Conservation (phyloP, 371 early-diverging fungal species). For the Rhizopus sp. region DNA sequence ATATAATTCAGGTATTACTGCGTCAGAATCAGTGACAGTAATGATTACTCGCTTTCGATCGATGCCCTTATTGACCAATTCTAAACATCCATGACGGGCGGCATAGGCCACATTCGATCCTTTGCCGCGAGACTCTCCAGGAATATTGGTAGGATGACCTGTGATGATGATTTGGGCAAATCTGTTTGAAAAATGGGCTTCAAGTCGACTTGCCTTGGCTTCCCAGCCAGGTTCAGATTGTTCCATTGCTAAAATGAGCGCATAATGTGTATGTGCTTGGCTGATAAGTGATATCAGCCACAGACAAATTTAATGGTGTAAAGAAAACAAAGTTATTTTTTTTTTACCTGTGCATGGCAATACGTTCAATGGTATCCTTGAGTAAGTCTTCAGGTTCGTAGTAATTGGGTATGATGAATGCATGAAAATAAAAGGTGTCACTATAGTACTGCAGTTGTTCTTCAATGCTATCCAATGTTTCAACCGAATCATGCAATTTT, state of each 20-base stretch:
- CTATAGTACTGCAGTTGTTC: conserved; percentile 4
- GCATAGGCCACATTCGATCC: conserved; percentile 77
- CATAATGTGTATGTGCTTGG: conserved; percentile 45
- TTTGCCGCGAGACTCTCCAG: conserved; percentile 79
- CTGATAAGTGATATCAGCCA: conserved; percentile 12
- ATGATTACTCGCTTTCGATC: conserved; percentile 61
- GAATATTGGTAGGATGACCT: conserved; percentile 68
- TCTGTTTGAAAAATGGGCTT: conserved; percentile 48
- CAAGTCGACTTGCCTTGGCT: conserved; percentile 59
- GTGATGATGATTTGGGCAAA: conserved; percentile 60
- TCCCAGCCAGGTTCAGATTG: conserved; percentile 60
- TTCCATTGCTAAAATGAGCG: conserved; percentile 80
- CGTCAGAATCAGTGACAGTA: conserved; percentile 58
- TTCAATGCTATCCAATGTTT: conserved; percentile 6
- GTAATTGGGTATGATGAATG: conserved; percentile 69
- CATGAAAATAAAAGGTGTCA: conserved; percentile 27
- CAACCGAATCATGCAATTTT: not conserved
- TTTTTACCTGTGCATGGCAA: conserved; percentile 45
- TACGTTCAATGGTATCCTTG: conserved; percentile 43
- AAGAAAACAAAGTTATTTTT: not conserved
- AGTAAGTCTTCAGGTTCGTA: conserved; percentile 52
- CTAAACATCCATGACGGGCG: conserved; percentile 44
- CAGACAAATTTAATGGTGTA: too few species aligned
- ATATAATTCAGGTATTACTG: conserved; percentile 54
- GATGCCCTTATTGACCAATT: conserved; percentile 36